Percentiles rank a stretch among this genome's conserved stretches.
These are phyloP conservation scores for Corrigiola litoralis DNA, from an alignment of 179 eudicot genomes.

Conservation along the genomic window DNA sequence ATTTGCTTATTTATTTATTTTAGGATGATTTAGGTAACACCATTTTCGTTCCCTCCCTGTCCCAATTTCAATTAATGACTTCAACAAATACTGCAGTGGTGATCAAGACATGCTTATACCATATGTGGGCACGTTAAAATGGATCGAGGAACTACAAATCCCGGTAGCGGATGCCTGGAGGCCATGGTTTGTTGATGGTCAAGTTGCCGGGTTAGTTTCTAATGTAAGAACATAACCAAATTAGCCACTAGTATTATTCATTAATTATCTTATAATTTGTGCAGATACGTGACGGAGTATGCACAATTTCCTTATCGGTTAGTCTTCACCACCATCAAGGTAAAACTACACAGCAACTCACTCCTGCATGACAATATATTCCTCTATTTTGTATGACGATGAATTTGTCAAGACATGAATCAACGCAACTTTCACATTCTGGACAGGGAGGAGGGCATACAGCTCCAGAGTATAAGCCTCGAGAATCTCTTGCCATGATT, in stretches of 20 bases:
- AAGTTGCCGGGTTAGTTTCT: slow-evolving; percentile 23
- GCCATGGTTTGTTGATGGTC: slow-evolving; percentile 14
- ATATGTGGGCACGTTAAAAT: neutral
- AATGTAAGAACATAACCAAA: slow-evolving; percentile 3
- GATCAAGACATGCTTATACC: slow-evolving; percentile 17
- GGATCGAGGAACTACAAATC: slow-evolving; percentile 13
- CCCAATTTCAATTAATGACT: too few relatives aligned
- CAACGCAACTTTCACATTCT: neutral
- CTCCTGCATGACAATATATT: too few relatives aligned
- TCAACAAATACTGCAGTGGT: slow-evolving; percentile 4
- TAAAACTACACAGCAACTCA: too few relatives aligned
- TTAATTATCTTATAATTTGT: neutral
- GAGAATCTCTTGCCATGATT: slow-evolving; percentile 14
- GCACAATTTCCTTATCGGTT: neutral
- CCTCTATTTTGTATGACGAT: too few relatives aligned
- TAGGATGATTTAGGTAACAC: too few relatives aligned
- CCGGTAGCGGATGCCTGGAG: slow-evolving; percentile 1
- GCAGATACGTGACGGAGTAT: slow-evolving; percentile 8
- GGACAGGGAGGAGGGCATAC: slow-evolving; percentile 7
- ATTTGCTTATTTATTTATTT: too few relatives aligned
- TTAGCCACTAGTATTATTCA: neutral
- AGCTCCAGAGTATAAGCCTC: slow-evolving; percentile 11
- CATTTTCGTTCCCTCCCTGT: too few relatives aligned
- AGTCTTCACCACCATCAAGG: slow-evolving; percentile 12
- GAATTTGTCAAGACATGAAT: too few relatives aligned